Base-by-base conservation (phyloP, 2,329 filamentous ascomycete species). In the Fusarium sp. region DNA sequence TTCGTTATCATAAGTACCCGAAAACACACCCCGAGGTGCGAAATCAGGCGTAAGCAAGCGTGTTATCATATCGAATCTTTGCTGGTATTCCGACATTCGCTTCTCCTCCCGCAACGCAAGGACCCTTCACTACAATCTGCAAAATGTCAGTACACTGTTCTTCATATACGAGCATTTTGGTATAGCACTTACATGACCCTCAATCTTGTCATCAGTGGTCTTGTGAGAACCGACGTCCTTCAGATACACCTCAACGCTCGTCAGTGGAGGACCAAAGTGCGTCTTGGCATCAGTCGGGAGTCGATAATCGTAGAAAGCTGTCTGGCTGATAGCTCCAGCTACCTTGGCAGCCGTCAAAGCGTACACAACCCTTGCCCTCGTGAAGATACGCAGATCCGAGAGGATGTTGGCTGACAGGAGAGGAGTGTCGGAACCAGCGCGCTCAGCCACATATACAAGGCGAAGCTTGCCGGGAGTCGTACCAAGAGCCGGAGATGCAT, bases 291-390 rank as follows among this genome's bases (percentile, higher is more conserved):
- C 76, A 40, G 78, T 79, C 38, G 80, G 81, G 65, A 86, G 84
- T 70, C 95, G 85, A 79, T 98, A 98, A 77, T 98, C 95, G 76
- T 93, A 97, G 39, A 94, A 86, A 65, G 93, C 90, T 9, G 93
- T 97, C 81, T 98, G 95, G 2, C 91, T 84, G n/a, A 97, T 88
- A 1, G 94, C 91, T 38, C 96, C 96, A 3, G 94, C 95, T n/a
- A 98, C 92, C 64, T 89, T 88, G 24, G 93, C 84, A 1, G 92
- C 90, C 19, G 94, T 92, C 56, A 99, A 84, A 5, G 94, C 94
- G 78, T 98, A 97, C 51, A 97, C 85, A 58, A 98, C 85, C 52
- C 94, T 89, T 3, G 94, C 91, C 28, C 91, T 88, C 3, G 92
- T 93, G 78, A 94, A 93, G 53, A 97, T 87, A 45, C 94, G 89